Evolutionary conservation across 805 yeast genomes (phyloP), one percentile per base, ranked within the genome.

Genomic region (Myxozyma sirexii): DNA sequence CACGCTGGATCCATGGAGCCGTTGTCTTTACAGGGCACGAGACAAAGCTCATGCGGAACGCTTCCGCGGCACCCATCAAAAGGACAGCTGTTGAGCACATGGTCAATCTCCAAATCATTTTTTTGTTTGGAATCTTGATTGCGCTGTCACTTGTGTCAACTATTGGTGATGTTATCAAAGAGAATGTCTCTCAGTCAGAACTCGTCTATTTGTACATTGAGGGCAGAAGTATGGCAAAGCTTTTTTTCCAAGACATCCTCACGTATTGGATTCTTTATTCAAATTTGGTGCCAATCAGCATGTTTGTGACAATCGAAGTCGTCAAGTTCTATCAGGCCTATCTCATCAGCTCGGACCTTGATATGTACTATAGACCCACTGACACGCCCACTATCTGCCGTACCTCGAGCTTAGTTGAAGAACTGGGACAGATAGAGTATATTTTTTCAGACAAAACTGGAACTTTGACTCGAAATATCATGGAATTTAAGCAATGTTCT

Each of bases 381-480:
- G 98, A 94, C 70, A 91, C 97, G 0, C 98, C 99, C 1, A 87
- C 97, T 0, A 91, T 92, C 3, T 97, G 94, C 19, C 80, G 99
- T 65, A 93, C 99, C 0, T 93, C 98, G 1, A 88, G 97, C 13
- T 80, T 94, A 67, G 99, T 94, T 5, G 99, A 94, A 74, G 99
- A 94, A 69, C 79, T 94, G 65, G 99, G 99, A 27, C 99, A 94
- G 73, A 92, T 94, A 69, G 96, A 93, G 71, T 92, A 91, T 71
- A 88, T 94, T 23, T 94, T 94, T 76, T 89, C 97, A 73, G 99
- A 94, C 74, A 94, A 94, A 72, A 94, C 99, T 0, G 99, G 99
- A 31, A 94, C 99, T 0, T 79, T 94, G 60, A 94, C 99, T 0
- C 78, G 97, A 74, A 94, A 94, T 71, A 87, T 94, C 56, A 94